Conservation (phyloP, 2,329 filamentous ascomycete species). For the Lecanicillium sp. region DNA sequence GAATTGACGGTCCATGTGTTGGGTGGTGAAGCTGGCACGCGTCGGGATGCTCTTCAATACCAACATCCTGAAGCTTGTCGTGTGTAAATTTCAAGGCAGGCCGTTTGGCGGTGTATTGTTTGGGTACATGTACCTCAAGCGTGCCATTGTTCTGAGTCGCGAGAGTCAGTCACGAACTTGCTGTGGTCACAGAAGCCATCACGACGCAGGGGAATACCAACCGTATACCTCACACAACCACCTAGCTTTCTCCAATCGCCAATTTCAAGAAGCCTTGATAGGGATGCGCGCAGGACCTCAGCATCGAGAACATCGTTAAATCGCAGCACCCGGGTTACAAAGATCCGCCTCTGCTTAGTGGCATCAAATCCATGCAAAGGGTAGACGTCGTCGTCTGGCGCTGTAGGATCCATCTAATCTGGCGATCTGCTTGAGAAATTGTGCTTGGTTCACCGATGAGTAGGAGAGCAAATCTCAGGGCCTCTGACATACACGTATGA, state of each 20-base stretch:
- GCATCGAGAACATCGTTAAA: constrained; percentile 5
- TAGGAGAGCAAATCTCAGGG: too few species aligned
- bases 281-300: background rate
- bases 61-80: background rate
- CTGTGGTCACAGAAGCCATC: background rate
- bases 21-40: background rate
- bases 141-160: background rate
- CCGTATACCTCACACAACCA: constrained; percentile 1
- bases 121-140: background rate
- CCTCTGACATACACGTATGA: too few species aligned
- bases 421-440: too few species aligned
- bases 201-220: too few species aligned
- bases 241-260: constrained; percentile 3
- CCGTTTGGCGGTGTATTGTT: background rate
- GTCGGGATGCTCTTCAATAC: background rate
- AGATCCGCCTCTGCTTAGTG: too few species aligned
- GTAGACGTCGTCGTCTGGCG: too few species aligned
- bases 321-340: too few species aligned
- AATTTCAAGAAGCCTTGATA: background rate
- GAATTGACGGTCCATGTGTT: background rate
- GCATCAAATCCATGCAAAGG: too few species aligned
- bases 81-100: constrained; percentile 1
- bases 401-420: too few species aligned
- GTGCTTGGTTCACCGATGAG: too few species aligned
- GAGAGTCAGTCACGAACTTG: too few species aligned